Evolutionary conservation across 1,139 yeast species (phyloP).

Genomic region (Pichia cactophila): DNA sequence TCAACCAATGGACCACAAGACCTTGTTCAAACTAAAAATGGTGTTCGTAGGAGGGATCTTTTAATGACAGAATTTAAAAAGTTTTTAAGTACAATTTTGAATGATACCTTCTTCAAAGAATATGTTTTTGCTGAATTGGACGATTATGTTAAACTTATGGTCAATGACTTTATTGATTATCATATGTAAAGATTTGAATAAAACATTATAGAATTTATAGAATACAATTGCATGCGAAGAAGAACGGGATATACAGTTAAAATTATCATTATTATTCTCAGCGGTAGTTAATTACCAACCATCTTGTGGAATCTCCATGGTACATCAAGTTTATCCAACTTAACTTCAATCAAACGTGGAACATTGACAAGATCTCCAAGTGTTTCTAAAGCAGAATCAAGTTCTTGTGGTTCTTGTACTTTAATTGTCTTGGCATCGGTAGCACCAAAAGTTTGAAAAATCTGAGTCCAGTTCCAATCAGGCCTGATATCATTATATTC

Average conservation of each 20-base stretch:
- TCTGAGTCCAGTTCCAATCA: slow-evolving; percentile 67
- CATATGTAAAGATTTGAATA: slow-evolving; percentile 12
- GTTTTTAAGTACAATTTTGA: slow-evolving; percentile 23
- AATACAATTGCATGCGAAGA: neutral
- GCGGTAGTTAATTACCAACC: slow-evolving; percentile 16
- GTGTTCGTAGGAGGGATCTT: slow-evolving; percentile 19
- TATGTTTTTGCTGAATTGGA: slow-evolving; percentile 22
- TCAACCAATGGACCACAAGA: slow-evolving; percentile 13
- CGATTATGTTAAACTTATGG: slow-evolving; percentile 25
- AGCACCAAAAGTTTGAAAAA: slow-evolving; percentile 67
- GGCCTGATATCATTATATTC: slow-evolving; percentile 75
- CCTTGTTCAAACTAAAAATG: slow-evolving; percentile 14
- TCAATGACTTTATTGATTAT: slow-evolving; percentile 27
- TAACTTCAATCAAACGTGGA: slow-evolving; percentile 47
- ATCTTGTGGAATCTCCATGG: slow-evolving; percentile 44
- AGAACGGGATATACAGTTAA: no score
- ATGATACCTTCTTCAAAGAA: slow-evolving; percentile 20
- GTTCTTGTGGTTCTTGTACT: slow-evolving; percentile 32
- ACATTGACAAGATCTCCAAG: slow-evolving; percentile 28
- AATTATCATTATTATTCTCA: no score
- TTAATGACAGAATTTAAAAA: slow-evolving; percentile 22
- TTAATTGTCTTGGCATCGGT: slow-evolving; percentile 30
- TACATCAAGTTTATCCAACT: slow-evolving; percentile 51
- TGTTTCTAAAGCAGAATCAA: slow-evolving; percentile 32
- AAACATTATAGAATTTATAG: neutral